Evolutionary conservation across 495 filamentous ascomycete genomes (phyloP), one percentile per base, ranked within the genome.

Genomic region (Choiromyces venosus): DNA sequence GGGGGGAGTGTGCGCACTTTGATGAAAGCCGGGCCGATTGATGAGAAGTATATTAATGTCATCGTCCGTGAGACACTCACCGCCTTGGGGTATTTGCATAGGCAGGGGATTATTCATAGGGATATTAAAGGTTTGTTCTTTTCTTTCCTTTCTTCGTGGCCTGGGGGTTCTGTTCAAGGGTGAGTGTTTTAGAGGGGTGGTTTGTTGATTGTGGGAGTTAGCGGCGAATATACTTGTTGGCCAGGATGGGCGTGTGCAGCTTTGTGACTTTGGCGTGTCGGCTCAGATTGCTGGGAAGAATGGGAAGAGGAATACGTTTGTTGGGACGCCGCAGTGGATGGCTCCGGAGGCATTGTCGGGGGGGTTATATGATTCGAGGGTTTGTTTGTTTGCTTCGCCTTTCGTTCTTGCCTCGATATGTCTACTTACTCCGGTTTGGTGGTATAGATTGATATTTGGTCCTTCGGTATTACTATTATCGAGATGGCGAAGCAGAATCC

Each of bases 281-380:
- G 94, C 92, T 66, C 86, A 96, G 71, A 85, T 97, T 56, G 92
- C 97, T 76, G 91, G 88, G 16, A 91, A 91, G 72, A 80, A 89
- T 61, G 91, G 95, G 78, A 99, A 97, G 82, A 86, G 95, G 37
- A 91, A 90, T 4, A 99, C 95, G 0, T 93, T 97, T 82, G 92
- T 99, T 65, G 95, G 95, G 14, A 98, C 95, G 8, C 92, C 92
- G 21, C 89, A 97, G 83, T 99, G 94, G 93, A 97, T 98, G 94
- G 91, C 95, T 0, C 95, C 93, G 0, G 95, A 99, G 81, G 87
- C 96, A 73, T 90, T 92, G 72, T 85, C 86, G 14, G 83, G 84
- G 4, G 83, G 83, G 1, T 83, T 85, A 33, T 85, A 86, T 40
- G 89, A 90, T 78, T 87, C 86, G 78, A 88, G 87, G 68, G 76